Evolutionary conservation across 1,139 yeast species (phyloP).

Genomic region (Yamadazyma mexicana): DNA sequence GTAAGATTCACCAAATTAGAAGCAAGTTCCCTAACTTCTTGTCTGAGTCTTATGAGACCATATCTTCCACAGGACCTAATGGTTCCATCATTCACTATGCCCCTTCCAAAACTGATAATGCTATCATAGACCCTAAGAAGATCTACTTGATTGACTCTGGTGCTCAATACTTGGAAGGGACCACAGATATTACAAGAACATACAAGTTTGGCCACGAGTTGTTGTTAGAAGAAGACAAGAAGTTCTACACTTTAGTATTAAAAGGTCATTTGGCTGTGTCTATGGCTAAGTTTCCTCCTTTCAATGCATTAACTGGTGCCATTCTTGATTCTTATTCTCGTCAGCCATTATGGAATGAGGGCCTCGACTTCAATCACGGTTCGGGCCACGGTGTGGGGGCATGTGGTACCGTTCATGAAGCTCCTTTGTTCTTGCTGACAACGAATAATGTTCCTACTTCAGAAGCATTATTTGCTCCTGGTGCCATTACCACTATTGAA

Average conservation of each 20-base stretch:
- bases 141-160: slow-evolving; percentile 55
- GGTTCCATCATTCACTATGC: slow-evolving; percentile 58
- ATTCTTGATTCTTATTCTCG: slow-evolving; percentile 53
- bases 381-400: slow-evolving; percentile 64
- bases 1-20: slow-evolving; percentile 43
- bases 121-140: slow-evolving; percentile 41
- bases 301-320: slow-evolving; percentile 39
- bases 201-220: slow-evolving; percentile 38
- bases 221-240: slow-evolving; percentile 27
- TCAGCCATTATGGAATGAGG: slow-evolving; percentile 53
- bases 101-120: slow-evolving; percentile 43
- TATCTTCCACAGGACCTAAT: slow-evolving; percentile 55
- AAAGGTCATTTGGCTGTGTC: slow-evolving; percentile 59
- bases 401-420: slow-evolving; percentile 57
- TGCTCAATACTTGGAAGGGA: slow-evolving; percentile 57
- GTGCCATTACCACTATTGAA: slow-evolving; percentile 54
- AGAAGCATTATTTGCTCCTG: slow-evolving; percentile 37
- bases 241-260: slow-evolving; percentile 51
- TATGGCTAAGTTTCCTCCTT: slow-evolving; percentile 49
- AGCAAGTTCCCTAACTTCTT: slow-evolving; percentile 44
- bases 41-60: slow-evolving; percentile 55
- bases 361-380: slow-evolving; percentile 56
- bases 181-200: slow-evolving; percentile 60
- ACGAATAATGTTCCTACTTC: slow-evolving; percentile 36
- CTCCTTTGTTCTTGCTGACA: slow-evolving; percentile 50